phyloP scores from a whole-genome alignment of 2,329 filamentous ascomycete species.

The Stemphylium beticola region DNA sequence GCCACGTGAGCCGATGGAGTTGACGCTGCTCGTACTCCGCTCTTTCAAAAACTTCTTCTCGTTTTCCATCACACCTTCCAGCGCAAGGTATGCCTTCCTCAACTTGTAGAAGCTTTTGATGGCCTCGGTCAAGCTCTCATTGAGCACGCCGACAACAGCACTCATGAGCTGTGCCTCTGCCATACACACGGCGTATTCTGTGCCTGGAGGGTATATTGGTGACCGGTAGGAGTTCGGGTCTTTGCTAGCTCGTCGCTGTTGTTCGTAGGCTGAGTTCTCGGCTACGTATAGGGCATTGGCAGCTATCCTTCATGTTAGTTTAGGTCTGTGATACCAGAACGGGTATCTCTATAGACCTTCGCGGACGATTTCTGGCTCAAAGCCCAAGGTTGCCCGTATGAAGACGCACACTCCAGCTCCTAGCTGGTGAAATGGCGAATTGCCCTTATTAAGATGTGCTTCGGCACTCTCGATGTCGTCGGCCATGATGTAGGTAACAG shows the following conservation, averaged over 20 bases:
- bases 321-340: not conserved
- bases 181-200: slow-evolving; percentile 83
- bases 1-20: slow-evolving; percentile 23
- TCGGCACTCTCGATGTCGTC: slow-evolving; percentile 90
- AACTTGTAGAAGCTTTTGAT: slow-evolving; percentile 93
- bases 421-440: slow-evolving; percentile 87
- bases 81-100: slow-evolving; percentile 82
- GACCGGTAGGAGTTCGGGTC: slow-evolving; percentile 63
- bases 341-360: slow-evolving; percentile 59
- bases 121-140: slow-evolving; percentile 90
- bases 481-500: slow-evolving; percentile 78
- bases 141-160: slow-evolving; percentile 85
- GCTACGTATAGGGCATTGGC: slow-evolving; percentile 73
- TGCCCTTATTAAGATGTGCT: slow-evolving; percentile 70
- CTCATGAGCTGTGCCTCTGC: slow-evolving; percentile 88
- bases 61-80: slow-evolving; percentile 78
- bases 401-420: slow-evolving; percentile 83
- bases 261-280: slow-evolving; percentile 76
- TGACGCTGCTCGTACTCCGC: slow-evolving; percentile 44
- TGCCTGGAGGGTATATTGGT: slow-evolving; percentile 78
- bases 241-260: slow-evolving; percentile 76
- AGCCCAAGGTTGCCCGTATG: slow-evolving; percentile 83
- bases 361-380: slow-evolving; percentile 89
- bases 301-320: slow-evolving; percentile 56
- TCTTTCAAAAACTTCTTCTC: slow-evolving; percentile 66